Evolutionary conservation across 1,284 basidiomycete genomes (phyloP).

Genomic region (Vanrija sp.): DNA sequence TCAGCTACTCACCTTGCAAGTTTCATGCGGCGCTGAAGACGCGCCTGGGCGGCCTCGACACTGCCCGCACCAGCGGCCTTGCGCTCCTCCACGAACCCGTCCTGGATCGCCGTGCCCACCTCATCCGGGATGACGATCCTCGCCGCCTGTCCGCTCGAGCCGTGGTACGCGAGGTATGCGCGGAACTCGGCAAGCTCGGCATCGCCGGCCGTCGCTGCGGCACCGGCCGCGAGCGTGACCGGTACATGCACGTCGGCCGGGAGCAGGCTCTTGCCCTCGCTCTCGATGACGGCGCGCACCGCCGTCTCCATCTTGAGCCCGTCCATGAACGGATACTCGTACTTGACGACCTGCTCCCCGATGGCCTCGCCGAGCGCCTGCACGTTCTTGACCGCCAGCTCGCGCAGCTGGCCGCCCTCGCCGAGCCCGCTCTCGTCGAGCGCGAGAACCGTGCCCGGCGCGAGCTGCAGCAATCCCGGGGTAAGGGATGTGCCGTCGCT

Average conservation of each 20-base stretch:
- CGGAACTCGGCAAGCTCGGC: slow-evolving; percentile 22
- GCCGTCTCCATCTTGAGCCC: slow-evolving; percentile 44
- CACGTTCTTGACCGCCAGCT: slow-evolving; percentile 41
- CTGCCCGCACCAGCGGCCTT: slow-evolving; percentile 15
- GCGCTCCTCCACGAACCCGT: slow-evolving; percentile 37
- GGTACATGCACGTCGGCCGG: slow-evolving; percentile 40
- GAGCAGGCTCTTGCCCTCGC: slow-evolving; percentile 43
- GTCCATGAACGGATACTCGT: slow-evolving; percentile 48
- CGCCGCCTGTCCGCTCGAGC: slow-evolving; percentile 17
- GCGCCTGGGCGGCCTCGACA: slow-evolving; percentile 28
- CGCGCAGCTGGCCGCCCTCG: slow-evolving; percentile 39
- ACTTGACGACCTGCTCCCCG: slow-evolving; percentile 35
- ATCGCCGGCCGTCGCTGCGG: neutral
- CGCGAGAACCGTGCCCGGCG: slow-evolving; percentile 21
- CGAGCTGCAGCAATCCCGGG: slow-evolving; percentile 44
- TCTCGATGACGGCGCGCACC: slow-evolving; percentile 32
- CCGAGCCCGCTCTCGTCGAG: slow-evolving; percentile 33
- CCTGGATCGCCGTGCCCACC: slow-evolving; percentile 37
- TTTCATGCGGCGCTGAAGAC: slow-evolving; percentile 43
- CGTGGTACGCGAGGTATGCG: slow-evolving; percentile 24
- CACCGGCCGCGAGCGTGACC: slow-evolving; percentile 1
- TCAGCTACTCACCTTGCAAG: slow-evolving; percentile 30
- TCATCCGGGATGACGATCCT: slow-evolving; percentile 37
- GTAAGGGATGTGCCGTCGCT: slow-evolving; percentile 32
- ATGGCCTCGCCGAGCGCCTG: slow-evolving; percentile 34